These are phyloP conservation scores for Mollisiaceae sp. DNA, from an alignment of 2,329 filamentous ascomycete genomes.

Conservation along the genomic window DNA sequence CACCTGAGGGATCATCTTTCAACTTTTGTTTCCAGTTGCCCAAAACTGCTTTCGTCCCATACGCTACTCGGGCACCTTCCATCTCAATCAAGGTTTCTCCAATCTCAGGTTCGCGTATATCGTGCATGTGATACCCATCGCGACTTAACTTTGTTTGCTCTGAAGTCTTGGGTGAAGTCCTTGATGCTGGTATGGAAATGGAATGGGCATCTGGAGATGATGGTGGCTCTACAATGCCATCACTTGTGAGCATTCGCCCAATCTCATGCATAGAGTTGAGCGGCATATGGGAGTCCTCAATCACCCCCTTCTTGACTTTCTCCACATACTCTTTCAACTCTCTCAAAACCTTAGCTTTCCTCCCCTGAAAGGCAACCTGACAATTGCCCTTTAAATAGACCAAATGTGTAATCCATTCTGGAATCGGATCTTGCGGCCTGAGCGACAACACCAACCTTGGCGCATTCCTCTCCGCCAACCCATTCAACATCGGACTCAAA, in stretches of 20 bases:
- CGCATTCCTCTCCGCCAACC: constrained; percentile 66
- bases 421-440: constrained; percentile 84
- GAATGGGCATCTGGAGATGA: not conserved
- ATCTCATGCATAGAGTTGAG: constrained; percentile 38
- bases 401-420: constrained; percentile 88
- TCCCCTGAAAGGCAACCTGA: constrained; percentile 68
- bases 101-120: constrained; percentile 35
- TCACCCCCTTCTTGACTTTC: constrained; percentile 32
- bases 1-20: constrained; percentile 50
- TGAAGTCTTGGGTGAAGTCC: not conserved
- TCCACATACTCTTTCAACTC: constrained; percentile 55
- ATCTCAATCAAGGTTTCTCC: constrained; percentile 85
- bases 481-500: constrained; percentile 72
- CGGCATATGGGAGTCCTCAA: constrained; percentile 29
- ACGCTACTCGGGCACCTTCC: constrained; percentile 80
- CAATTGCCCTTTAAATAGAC: constrained; percentile 73
- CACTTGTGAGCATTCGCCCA: constrained; percentile 36
- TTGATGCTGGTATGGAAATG: not conserved
- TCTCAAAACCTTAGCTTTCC: constrained; percentile 65
- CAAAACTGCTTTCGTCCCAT: constrained; percentile 77
- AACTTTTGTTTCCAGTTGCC: constrained; percentile 74
- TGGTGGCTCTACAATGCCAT: constrained; percentile 34
- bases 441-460: constrained; percentile 80
- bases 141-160: constrained; percentile 16
- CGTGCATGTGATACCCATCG: constrained; percentile 37